Base-by-base conservation (phyloP, 2,329 filamentous ascomycete genomes). In the Falciphora oryzae region DNA sequence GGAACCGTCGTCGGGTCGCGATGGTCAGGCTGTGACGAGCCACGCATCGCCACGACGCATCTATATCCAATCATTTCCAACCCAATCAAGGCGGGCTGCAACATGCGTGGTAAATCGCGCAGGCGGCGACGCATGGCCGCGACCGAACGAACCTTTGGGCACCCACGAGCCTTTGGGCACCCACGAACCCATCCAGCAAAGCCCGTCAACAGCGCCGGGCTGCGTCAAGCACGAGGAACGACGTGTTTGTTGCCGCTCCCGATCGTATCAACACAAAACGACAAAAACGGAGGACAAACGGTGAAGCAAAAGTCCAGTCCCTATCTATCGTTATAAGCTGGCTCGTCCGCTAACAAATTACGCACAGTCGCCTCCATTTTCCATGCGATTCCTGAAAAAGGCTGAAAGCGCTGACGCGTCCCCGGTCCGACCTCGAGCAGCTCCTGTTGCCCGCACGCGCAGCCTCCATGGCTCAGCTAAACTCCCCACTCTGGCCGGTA, bases 331-430 rank as follows among this genome's bases (percentile, higher is more conserved):
- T 63, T 57, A 53, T 31, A 53, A 38, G 59, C 58, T 62, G 31
- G 65, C 65, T 57, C 63, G 61, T 64, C 64, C 28, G 29, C 65
- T 65, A 63, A 65, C 58, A 63, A 57, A 16, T n/a, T 65, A 50
- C 62, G 53, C 29, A 65, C 18, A 64, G 58, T 56, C 27, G 65
- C 65, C 58, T 62, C 56, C 28, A 44, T 63, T 38, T 65, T 14
- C 38, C 38, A 31, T 65, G 29, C 28, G 27, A 58, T 58, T 58
- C 16, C 29, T 58, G 2, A 58, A 16, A 28, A 25, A 44, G 50
- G 59, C 38, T 22, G 64, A 57, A 25, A 35, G 57, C n/a, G 29
- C 64, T 31, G 53, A 32, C 61, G 27, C 61, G 44, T 59, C 14
- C 4, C 31, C 57, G 57, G 31, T 59, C 28, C 27, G 57, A 59